Evolutionary conservation across 2,329 filamentous ascomycete species (phyloP), one percentile per base, ranked within the genome.

Genomic region (Paecilomyces sp.): DNA sequence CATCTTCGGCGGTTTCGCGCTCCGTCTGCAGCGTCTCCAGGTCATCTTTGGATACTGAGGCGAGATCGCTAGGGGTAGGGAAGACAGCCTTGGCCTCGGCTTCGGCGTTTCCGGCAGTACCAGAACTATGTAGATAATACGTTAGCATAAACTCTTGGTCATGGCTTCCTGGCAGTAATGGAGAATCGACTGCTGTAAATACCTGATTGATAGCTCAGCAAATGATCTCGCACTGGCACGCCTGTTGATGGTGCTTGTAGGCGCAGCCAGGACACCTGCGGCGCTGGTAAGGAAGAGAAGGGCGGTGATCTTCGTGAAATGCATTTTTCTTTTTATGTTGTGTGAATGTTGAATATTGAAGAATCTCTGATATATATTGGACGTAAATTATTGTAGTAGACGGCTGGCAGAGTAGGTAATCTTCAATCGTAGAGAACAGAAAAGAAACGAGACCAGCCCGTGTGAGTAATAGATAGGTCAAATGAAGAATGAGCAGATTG

Each of bases 41-140:
- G 64, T 85, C 83, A 9, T 72, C 68, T 11, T 71, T 67, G 55
- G 79, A 77, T 53, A 85, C 79, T 24, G 69, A 74, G 54, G 75
- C 77, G 1, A 81, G 77, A 66, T 84, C 70, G 57, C 66, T 69
- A 30, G 73, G 64, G 66, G 82, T 82, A 0, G 82, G 81, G 66
- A 85, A 85, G 63, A 81, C 80, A 57, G 79, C 77, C 54, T 81
- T 73, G 58, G 82, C 82, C 70, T 85, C 82, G 1, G 72, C 77
- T 22, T 84, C 74, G 12, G 82, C 82, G 54, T 84, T 79, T 57
- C 83, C 82, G 24, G 77, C 81, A 9, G 77, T 72, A 2, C 83
- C 82, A 53, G 77, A 77, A 28, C 57, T 59, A 15, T 8, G 12
- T 15, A 2, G 15, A 53, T 54, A 25, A 22, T 25, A 25, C 25